These are phyloP conservation scores for Oryza glumipatula DNA, from an alignment of 176 grass and related monocot genomes.

Conservation along the genomic window DNA sequence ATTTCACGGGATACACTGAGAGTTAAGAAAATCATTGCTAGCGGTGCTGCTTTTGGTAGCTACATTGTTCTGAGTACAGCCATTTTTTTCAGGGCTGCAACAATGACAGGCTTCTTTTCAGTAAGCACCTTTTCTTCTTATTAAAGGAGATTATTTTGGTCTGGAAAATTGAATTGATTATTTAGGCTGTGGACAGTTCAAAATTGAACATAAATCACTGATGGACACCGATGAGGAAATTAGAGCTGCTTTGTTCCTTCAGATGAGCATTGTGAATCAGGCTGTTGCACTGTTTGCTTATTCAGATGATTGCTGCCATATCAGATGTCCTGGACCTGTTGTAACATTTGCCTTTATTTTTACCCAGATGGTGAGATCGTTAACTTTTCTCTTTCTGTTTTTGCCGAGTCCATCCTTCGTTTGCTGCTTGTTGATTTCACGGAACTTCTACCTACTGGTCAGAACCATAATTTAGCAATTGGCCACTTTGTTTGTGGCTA, in stretches of 20 bases:
- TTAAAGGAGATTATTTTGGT: constrained; percentile 2
- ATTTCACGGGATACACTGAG: constrained; percentile 43
- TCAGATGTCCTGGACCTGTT: constrained; percentile 37
- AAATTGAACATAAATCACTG: constrained; percentile 26
- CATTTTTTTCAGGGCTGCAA: constrained; percentile 38
- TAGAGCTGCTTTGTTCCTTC: constrained; percentile 49
- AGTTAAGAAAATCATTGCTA: constrained; percentile 48
- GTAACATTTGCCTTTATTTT: constrained; percentile 31
- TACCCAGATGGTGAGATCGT: constrained; percentile 34
- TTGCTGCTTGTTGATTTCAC: constrained; percentile 21
- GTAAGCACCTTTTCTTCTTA: constrained; percentile 36
- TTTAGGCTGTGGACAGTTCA: constrained; percentile 38
- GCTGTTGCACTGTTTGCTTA: constrained; percentile 39
- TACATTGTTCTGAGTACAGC: constrained; percentile 47
- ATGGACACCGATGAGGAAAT: constrained; percentile 39
- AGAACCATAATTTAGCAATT: constrained; percentile 30
- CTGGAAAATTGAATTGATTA: constrained; percentile 13
- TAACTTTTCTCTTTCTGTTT: constrained; percentile 2
- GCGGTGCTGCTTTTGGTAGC: constrained; percentile 41
- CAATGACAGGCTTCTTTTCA: constrained; percentile 1
- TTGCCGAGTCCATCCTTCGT: background rate
- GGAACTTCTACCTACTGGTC: background rate
- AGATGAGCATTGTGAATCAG: constrained; percentile 48
- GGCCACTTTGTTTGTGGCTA: background rate
- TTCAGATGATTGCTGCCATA: constrained; percentile 36